Conservation (phyloP, 2,329 filamentous ascomycete species). For the Pseudocercospora ulei region DNA sequence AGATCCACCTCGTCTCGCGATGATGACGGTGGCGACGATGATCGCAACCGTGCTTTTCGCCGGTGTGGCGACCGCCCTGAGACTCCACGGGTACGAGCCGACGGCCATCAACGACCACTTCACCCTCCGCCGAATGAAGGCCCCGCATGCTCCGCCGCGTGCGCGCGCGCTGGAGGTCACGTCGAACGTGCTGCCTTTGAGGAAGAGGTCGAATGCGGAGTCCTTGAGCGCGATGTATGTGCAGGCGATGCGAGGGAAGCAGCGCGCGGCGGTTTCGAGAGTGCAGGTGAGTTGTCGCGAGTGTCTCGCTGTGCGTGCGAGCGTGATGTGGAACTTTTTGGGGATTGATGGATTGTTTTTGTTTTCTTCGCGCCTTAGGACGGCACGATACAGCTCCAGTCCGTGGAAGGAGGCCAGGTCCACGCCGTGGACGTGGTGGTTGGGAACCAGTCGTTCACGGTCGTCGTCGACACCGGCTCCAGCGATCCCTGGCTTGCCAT, state of each 20-base stretch:
- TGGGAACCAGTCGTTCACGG: conserved; percentile 31
- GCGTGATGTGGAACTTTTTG: too few relatives aligned
- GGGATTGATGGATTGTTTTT: too few relatives aligned
- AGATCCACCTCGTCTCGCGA: conserved; percentile 1
- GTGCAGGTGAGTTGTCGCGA: conserved; percentile 11
- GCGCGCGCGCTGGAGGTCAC: conserved; percentile 24
- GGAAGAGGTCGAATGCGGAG: conserved; percentile 15
- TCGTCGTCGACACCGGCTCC: conserved; percentile 43
- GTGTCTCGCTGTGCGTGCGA: not conserved
- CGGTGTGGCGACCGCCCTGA: conserved; percentile 12
- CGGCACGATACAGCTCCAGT: conserved; percentile 18
- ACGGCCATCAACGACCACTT: conserved; percentile 18
- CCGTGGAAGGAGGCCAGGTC: conserved; percentile 27
- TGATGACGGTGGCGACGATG: conserved; percentile 14
- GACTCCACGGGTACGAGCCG: conserved; percentile 8
- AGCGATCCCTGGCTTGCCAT: conserved; percentile 42
- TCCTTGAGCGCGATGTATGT: conserved; percentile 28
- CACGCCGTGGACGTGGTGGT: conserved; percentile 30
- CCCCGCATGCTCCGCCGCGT: conserved; percentile 7
- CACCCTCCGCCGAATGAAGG: conserved; percentile 20
- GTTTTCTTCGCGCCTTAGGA: conserved; percentile 13
- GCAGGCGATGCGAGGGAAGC: conserved; percentile 23
- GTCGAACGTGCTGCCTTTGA: conserved; percentile 24
- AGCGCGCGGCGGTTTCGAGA: conserved; percentile 17
- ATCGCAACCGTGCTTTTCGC: conserved; percentile 13